Evolutionary conservation across 192 early-diverging fungal species (phyloP).

Genomic region (Coemansia sp.): DNA sequence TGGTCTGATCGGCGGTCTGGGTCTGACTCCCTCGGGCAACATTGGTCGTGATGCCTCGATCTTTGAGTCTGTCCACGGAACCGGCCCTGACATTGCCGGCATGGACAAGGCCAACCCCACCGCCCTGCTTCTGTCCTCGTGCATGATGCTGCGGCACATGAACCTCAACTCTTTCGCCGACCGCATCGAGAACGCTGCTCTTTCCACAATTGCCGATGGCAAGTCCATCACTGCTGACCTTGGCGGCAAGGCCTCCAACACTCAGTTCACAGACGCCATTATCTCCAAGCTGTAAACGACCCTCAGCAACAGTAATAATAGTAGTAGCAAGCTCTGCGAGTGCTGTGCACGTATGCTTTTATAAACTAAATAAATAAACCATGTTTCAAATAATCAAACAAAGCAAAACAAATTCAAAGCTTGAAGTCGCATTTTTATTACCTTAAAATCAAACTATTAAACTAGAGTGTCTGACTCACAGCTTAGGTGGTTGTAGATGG

Average conservation of each 20-base stretch:
- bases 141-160: constrained; percentile 99
- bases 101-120: constrained; percentile 96
- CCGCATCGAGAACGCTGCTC: constrained; percentile 86
- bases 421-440: too few species aligned
- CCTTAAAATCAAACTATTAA: too few species aligned
- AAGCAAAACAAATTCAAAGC: too few species aligned
- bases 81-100: constrained; percentile 97
- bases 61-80: constrained; percentile 95
- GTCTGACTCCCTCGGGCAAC: constrained; percentile 97
- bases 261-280: constrained; percentile 82
- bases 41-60: constrained; percentile 97
- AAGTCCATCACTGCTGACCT: constrained; percentile 87
- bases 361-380: background rate
- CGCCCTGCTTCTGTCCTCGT: constrained; percentile 88
- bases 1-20: constrained; percentile 97
- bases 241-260: constrained; percentile 81
- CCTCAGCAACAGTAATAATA: background rate
- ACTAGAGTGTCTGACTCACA: too few species aligned
- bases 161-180: constrained; percentile 76
- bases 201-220: constrained; percentile 93
- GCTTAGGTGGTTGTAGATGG: too few species aligned
- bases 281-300: constrained; percentile 63
- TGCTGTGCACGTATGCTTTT: background rate
- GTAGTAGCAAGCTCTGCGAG: background rate
- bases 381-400: too few species aligned